Evolutionary conservation across 306 rosid genomes (phyloP), one percentile per base, ranked within the genome.

Genomic region (Pyrus pyrifolia): DNA sequence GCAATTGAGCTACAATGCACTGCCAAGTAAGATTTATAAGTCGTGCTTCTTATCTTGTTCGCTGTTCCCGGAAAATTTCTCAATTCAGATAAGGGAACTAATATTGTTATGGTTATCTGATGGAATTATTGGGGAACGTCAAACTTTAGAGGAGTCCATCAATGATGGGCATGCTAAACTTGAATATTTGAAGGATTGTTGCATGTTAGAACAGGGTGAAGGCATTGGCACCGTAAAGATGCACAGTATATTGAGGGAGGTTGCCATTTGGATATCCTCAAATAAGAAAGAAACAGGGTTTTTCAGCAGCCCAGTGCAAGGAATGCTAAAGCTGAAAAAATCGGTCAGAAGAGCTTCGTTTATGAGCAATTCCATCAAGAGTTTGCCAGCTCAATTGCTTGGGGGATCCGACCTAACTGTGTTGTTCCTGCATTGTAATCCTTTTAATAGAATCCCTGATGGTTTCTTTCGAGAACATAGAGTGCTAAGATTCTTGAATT

Each of bases 31-130:
- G 55, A 71, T 61, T 11, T 19, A 31, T 4, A 45, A 71, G 29
- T 22, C 29, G 21, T 78, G 81, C 59, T 78, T 78, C 81, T 25
- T 71, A 30, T 78, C 15, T 70, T 78, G 81, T 55, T 78, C 76
- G 12, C 4, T 70, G 64, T 78, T 59, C 61, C 76, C 76, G 6
- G 72, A 72, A 58, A 68, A 79, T 63, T 66, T 21, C 52, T 55
- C 61, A 65, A 79, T 79, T 61, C 49, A 68, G 30, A 19, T 63
- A 65, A 72, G 68, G 11, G 73, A 79, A 72, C 68, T 72, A 57
- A 69, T 79, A 15, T 40, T 33, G 15, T 58, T 57, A 4, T 79
- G 82, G 78, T 18, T 42, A 10, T 78, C 63, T 10, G 74, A 71
- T 21, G 78, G 73, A 53, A 42, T 79, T 6, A 72, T 79, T 7